Evolutionary conservation across 306 rosid genomes (phyloP).

Genomic region (Acacia acuminata): DNA sequence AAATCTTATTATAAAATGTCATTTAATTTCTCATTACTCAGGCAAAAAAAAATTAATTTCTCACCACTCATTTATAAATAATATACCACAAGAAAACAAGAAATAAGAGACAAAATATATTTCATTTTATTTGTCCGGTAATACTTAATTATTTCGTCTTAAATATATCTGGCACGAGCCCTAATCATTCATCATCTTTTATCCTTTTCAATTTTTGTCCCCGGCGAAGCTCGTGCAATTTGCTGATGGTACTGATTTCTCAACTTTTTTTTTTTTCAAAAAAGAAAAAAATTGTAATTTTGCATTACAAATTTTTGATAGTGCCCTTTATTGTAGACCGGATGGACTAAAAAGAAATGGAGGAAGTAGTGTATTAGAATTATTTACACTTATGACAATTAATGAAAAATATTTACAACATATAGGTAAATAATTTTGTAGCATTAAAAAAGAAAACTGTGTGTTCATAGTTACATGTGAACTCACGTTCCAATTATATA

Average conservation of each 20-base stretch:
- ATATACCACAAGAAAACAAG: background rate
- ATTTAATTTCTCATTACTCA: background rate
- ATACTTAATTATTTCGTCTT: background rate
- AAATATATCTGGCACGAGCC: background rate
- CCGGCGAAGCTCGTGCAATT: background rate
- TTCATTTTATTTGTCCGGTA: background rate
- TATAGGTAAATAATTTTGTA: no score
- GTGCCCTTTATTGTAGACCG: no score
- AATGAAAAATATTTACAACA: no score
- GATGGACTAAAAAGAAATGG: no score
- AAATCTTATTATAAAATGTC: background rate
- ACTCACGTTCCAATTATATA: no score
- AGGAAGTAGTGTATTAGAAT: no score
- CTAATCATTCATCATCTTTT: background rate
- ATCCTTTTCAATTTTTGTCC: background rate
- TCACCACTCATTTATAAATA: background rate
- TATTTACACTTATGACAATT: no score
- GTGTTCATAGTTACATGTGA: no score
- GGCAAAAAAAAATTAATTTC: background rate
- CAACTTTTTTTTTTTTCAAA: rapidly evolving
- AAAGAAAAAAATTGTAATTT: background rate
- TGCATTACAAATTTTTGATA: background rate
- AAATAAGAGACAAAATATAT: background rate
- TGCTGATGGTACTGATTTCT: background rate
- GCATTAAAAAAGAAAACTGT: no score